Evolutionary conservation across 208 protist species (phyloP), one percentile per base, ranked within the genome.

Genomic region (Crithidia bombi): DNA sequence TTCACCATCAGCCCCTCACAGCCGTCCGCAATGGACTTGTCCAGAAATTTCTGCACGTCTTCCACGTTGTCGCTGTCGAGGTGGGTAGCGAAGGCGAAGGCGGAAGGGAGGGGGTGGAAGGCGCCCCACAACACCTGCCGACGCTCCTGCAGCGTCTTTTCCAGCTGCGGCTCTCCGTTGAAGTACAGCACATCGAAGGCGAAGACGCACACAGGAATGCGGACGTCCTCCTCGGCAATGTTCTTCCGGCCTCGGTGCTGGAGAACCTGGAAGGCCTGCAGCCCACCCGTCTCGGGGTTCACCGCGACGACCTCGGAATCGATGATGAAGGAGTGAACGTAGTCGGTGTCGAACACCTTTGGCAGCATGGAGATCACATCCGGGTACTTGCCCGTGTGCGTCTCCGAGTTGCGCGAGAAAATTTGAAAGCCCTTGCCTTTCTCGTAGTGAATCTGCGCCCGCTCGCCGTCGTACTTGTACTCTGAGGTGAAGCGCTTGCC

Each of bases 391-490:
- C 74, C 75, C 15, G 99, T 99, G 73, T 98, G 92, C 56, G 99
- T 95, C 78, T 99, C 98, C 0, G 97, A 91, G 73, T 99, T 99
- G 54, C 99, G 90, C 33, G 91, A 98, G 87, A 98, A 99, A 17
- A 99, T 98, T 26, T 89, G 77, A 73, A 98, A 87, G 15, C 82
- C 85, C 7, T 80, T 78, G 39, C 59, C 81, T n/a, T 81, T 55
- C 21, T 78, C 56, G 75, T 95, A 98, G 74, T 98, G 96, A 67
- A 98, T 95, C 82, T 99, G 98, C 12, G 96, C 97, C 2, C 98
- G 78, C 87, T 99, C 98, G 14, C 99, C 99, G 83, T 99, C 99
- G 78, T 99, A 99, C 82, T 99, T 99, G 82, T 98, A 99, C 82
- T 99, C 99, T 57, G 98, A 99, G 7, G 98, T 99, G 77, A 99